A percentile compares a stretch with the other conserved stretches of the same genome.
Evolutionary conservation across 2,329 filamentous ascomycete species (phyloP).

Genomic region (Sporothrix mexicana): DNA sequence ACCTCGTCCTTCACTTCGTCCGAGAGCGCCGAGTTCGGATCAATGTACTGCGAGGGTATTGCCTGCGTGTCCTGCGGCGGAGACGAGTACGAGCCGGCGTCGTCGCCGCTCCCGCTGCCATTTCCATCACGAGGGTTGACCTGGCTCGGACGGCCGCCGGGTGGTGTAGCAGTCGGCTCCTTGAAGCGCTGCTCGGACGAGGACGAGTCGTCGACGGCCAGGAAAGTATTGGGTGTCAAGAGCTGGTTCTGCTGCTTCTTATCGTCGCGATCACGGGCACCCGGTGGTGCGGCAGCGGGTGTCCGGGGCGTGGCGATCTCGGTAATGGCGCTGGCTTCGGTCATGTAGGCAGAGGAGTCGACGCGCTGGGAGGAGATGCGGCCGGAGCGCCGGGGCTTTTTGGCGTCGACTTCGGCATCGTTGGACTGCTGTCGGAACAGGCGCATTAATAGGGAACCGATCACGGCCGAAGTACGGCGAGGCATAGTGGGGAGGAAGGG

Average conservation of each 20-base stretch:
- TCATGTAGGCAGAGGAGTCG: slow-evolving; percentile 34
- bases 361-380: slow-evolving; percentile 67
- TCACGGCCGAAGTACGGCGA: not conserved
- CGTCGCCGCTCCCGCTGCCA: slow-evolving; percentile 37
- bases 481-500: not conserved
- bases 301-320: slow-evolving; percentile 26
- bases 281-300: not conserved
- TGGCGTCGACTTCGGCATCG: slow-evolving; percentile 68
- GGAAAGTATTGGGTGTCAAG: slow-evolving; percentile 79
- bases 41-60: slow-evolving; percentile 76
- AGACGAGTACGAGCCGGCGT: slow-evolving; percentile 52
- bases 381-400: slow-evolving; percentile 83
- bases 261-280: not conserved
- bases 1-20: slow-evolving; percentile 86
- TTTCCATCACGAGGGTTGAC: slow-evolving; percentile 54
- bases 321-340: slow-evolving; percentile 31
- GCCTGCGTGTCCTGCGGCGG: slow-evolving; percentile 76
- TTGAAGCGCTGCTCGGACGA: slow-evolving; percentile 56
- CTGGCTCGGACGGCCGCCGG: slow-evolving; percentile 63
- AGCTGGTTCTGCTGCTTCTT: slow-evolving; percentile 56
- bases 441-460: slow-evolving; percentile 32
- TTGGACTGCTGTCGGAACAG: slow-evolving; percentile 63
- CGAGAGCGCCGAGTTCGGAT: slow-evolving; percentile 72
- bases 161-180: slow-evolving; percentile 74
- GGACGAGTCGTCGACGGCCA: slow-evolving; percentile 59